Base-by-base conservation (phyloP, 805 yeast genomes). In the Starmerella riodocensis region DNA sequence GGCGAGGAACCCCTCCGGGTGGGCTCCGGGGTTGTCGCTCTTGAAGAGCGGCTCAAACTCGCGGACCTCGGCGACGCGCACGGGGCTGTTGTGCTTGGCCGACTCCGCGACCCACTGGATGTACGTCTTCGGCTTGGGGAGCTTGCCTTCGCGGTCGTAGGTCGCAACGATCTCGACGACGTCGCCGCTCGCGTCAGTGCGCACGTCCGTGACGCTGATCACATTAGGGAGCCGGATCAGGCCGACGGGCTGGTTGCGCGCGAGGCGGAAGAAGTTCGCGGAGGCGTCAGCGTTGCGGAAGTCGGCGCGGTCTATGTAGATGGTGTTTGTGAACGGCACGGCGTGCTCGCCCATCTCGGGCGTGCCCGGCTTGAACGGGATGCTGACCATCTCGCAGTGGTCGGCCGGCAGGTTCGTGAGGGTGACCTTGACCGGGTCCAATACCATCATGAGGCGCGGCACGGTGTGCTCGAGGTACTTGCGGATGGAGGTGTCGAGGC, bases 201-300 rank as follows among this genome's bases (percentile, higher is more conserved):
- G 83, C 41, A 76, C 70, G 37, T 76, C 69, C 40, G 72, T 74
- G 50, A 80, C 88, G 32, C 76, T 67, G 46, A 91, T 70, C 44
- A 78, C 84, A 64, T 71, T 73, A 42, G 96, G 95, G 29, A 91
- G 94, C 58, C 77, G 83, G 67, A 91, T 73, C 53, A 91, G 67
- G 14, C 99, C 99, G 49, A 91, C 98, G 0, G 94, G 74, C 65
- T 91, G 95, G 39, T 80, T 78, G 14, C 94, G 94, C 2, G 95
- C 85, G 53, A 91, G 70, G 61, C 99, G 76, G 71, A 83, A 91
- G 62, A 83, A 91, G 52, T 84, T 94, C 61, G 50, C 53, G 45
- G 66, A 67, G 49, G 68, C 63, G 38, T 69, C 70, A 9, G 8
- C 34, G 39, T 49, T 82, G 41, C 86, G 72, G 67, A 80, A 85